These are phyloP conservation scores for Capsicum pubescens DNA, from an alignment of 257 asterid genomes.

Conservation along the genomic window DNA sequence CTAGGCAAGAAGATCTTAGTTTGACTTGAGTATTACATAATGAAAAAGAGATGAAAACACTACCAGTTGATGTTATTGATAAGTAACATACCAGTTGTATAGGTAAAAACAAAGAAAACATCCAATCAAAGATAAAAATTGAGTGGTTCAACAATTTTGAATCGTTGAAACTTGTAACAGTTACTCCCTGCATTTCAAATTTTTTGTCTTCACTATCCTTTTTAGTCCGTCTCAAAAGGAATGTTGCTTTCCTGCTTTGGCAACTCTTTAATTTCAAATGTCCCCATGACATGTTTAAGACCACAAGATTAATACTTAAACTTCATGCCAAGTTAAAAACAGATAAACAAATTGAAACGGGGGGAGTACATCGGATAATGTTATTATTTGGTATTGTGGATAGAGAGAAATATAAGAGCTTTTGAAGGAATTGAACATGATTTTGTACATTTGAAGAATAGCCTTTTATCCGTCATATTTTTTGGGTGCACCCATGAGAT, in stretches of 20 bases:
- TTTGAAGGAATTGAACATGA: background rate
- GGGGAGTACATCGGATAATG: background rate
- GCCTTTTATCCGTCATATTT: background rate
- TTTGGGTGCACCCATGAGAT: background rate
- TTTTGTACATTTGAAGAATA: background rate
- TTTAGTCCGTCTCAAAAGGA: no score
- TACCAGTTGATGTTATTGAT: background rate
- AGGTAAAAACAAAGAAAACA: background rate
- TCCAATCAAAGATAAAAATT: background rate
- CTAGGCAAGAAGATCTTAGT: background rate
- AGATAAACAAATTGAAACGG: no score
- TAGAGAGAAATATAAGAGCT: background rate
- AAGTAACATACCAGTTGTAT: background rate
- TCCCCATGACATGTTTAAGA: no score
- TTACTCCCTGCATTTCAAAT: background rate
- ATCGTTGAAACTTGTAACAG: conserved; percentile 11
- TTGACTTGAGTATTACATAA: conserved; percentile 3
- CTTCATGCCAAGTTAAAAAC: no score
- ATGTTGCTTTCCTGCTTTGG: no score
- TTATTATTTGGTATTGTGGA: background rate
- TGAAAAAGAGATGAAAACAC: background rate
- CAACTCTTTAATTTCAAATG: no score
- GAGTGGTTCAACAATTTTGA: background rate
- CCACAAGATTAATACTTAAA: no score
- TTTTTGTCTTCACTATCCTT: no score